A percentile compares a stretch with the other conserved stretches of the same genome.
Evolutionary conservation across 140 eudicot species (phyloP).

Genomic region (Bidens hawaiensis): DNA sequence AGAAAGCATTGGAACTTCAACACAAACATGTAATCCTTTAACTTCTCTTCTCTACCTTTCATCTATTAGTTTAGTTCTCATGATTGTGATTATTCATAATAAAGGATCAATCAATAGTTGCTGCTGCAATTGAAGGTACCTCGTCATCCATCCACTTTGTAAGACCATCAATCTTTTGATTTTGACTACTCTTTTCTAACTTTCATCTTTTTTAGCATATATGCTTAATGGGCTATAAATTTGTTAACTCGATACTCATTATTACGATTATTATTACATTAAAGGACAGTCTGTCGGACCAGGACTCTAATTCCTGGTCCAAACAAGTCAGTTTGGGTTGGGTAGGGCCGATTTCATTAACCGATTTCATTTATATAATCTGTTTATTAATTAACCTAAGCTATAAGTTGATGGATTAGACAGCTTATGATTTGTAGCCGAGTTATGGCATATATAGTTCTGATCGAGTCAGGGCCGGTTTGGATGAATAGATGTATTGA

Average conservation of each 20-base stretch:
- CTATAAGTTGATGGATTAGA: too few species aligned
- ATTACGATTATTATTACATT: too few species aligned
- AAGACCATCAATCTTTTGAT: background rate
- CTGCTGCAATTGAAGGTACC: background rate
- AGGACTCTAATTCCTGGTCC: too few species aligned
- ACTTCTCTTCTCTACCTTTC: background rate
- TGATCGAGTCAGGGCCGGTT: too few species aligned
- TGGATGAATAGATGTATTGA: too few species aligned
- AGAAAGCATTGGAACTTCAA: background rate
- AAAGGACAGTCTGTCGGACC: background rate
- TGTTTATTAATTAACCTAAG: too few species aligned
- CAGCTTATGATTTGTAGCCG: too few species aligned
- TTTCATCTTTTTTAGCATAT: background rate
- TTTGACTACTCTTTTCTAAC: background rate
- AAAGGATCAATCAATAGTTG: background rate
- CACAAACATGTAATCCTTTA: background rate
- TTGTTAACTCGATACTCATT: background rate
- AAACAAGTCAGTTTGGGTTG: too few species aligned
- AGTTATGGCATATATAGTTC: too few species aligned
- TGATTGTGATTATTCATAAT: background rate
- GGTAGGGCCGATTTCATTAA: too few species aligned
- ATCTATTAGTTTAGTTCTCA: background rate
- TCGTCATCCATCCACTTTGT: background rate
- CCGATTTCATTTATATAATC: too few species aligned
- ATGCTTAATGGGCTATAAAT: too few species aligned